Evolutionary conservation across 2,329 filamentous ascomycete species (phyloP).

Genomic region (Talaromyces piceae): DNA sequence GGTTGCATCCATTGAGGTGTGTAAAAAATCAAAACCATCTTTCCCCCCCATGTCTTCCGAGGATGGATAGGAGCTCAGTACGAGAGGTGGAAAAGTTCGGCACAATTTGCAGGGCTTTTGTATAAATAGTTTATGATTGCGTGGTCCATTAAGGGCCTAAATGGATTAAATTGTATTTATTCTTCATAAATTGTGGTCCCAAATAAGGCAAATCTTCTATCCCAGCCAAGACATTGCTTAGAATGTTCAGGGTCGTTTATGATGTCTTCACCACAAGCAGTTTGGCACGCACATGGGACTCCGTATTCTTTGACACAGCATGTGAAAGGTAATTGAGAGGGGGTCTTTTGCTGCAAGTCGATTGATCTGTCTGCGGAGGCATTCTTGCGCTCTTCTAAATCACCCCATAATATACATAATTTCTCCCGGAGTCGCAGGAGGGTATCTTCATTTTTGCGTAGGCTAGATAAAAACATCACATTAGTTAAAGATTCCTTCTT

Average conservation of each 20-base stretch:
- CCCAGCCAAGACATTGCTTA: slow-evolving; percentile 48
- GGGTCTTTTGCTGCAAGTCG: slow-evolving; percentile 11
- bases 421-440: slow-evolving; percentile 57
- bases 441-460: slow-evolving; percentile 45
- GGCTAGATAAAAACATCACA: slow-evolving; percentile 30
- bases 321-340: slow-evolving; percentile 54
- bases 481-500: background rate
- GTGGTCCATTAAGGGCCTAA: background rate
- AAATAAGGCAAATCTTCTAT: slow-evolving; percentile 58
- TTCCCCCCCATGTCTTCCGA: too few species aligned
- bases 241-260: slow-evolving; percentile 21
- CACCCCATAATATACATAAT: slow-evolving; percentile 76
- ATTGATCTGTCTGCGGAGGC: slow-evolving; percentile 19
- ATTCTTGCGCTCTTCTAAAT: slow-evolving; percentile 65
- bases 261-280: slow-evolving; percentile 16
- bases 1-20: background rate
- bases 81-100: background rate
- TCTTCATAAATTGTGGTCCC: slow-evolving; percentile 50
- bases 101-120: background rate
- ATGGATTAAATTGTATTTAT: slow-evolving; percentile 6
- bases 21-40: background rate
- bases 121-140: background rate
- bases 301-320: slow-evolving; percentile 70
- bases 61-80: too few species aligned
- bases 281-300: slow-evolving; percentile 33